Conservation (phyloP, 441 rosid genomes). For the Kokia cookei region DNA sequence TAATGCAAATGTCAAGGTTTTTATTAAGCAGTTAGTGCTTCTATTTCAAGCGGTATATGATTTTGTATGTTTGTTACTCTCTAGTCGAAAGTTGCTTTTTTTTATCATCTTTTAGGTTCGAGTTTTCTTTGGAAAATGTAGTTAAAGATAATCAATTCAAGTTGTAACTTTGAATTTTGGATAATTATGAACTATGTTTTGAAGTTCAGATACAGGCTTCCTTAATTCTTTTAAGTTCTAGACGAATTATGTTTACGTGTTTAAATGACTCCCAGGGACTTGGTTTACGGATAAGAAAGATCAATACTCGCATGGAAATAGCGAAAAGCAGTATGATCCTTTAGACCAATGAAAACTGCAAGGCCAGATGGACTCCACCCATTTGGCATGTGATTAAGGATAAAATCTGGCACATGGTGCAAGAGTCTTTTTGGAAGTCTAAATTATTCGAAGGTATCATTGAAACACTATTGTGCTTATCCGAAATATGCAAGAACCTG, state of each 20-base stretch:
- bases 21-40: neutral
- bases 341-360: neutral
- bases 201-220: neutral
- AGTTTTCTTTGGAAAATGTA: neutral
- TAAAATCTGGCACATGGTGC: too few relatives aligned
- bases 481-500: neutral
- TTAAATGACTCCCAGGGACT: neutral
- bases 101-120: conserved; percentile 10
- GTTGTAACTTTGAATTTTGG: conserved; percentile 7
- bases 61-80: conserved; percentile 16
- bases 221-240: neutral
- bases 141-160: conserved; percentile 12
- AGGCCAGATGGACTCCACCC: neutral
- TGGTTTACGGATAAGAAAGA: neutral
- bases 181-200: neutral
- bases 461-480: neutral
- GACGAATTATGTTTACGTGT: neutral
- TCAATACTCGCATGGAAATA: neutral
- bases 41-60: conserved; percentile 13
- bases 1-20: conserved; percentile 4
- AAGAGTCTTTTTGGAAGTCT: neutral
- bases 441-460: too few relatives aligned
- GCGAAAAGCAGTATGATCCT: neutral
- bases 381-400: too few relatives aligned
- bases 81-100: conserved; percentile 21